Evolutionary conservation across 2,329 filamentous ascomycete species (phyloP), one percentile per base, ranked within the genome.

Genomic region (Sphaerulina vaccinii): DNA sequence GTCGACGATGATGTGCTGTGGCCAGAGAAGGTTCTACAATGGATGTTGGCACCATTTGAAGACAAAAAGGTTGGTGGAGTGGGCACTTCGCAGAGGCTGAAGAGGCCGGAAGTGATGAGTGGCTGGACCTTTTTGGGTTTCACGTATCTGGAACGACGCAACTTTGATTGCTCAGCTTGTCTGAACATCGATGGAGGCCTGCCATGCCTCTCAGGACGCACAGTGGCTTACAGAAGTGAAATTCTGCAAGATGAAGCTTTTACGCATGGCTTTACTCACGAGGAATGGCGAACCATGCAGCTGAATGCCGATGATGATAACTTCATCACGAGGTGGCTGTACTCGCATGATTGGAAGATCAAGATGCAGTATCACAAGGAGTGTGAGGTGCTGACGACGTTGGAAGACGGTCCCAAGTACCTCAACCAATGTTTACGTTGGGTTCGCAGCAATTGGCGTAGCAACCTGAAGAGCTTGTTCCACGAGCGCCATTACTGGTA

Each of bases 241-340:
- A 96, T 97, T 58, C 77, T 97, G 21, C 85, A 89, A 63, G 89
- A 91, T 68, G 83, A 87, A 54, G 84, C 87, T 46, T 97, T 97
- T 71, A 84, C 90, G 36, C 82, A 91, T 59, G 88, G 86, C 39
- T 96, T 97, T 76, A 91, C 88, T 61, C 90, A 91, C 49, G 92
- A 97, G 74, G 87, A 86, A 62, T 96, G 89, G 89, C 79, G 80
- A 72, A 84, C 86, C 64, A 95, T 87, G 73, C 91, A 91, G 65
- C 80, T 97, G 55, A 96, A 96, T 67, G 90, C 92, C 21, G 92
- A 97, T 71, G 92, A 97, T 70, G 92, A 97, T 78, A 97, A 97
- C 74, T 97, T 96, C 74, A 89, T 97, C 63, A 96, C 92, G 5
- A 85, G 92, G 52, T 97, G 92, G 92, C 81, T 97, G 65, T 91